A percentile compares a stretch with the other conserved stretches of the same genome.
Evolutionary conservation across 768 basidiomycete genomes (phyloP).

Genomic region (Kwoniella sp.): DNA sequence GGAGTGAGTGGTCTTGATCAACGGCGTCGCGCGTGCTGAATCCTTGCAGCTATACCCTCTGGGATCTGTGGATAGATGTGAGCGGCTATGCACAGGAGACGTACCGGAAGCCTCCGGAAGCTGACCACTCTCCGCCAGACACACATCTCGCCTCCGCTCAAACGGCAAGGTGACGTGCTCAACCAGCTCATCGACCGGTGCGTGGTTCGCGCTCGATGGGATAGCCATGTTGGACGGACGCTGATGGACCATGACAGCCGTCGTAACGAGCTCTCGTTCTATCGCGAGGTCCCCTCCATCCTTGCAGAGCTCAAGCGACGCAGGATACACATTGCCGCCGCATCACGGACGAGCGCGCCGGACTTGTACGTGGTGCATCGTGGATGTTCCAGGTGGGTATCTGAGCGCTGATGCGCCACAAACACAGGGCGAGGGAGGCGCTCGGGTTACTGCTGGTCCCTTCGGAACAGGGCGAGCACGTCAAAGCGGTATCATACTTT

Average conservation of each 20-base stretch:
- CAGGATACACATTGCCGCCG: conserved; percentile 61
- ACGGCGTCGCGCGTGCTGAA: not conserved
- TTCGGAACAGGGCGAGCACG: conserved; percentile 29
- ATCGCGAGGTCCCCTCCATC: conserved; percentile 69
- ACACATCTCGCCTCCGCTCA: conserved; percentile 49
- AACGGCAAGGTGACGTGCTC: conserved; percentile 45
- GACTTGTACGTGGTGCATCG: conserved; percentile 58
- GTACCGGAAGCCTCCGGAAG: not conserved
- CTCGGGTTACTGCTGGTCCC: conserved; percentile 54
- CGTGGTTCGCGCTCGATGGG: too few relatives aligned
- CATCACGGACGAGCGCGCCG: conserved; percentile 67
- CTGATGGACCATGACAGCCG: conserved; percentile 51
- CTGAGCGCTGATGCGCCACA: conserved; percentile 11
- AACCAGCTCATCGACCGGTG: conserved; percentile 49
- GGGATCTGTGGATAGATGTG: conserved; percentile 78
- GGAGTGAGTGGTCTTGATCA: conserved; percentile 56
- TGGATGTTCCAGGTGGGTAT: not conserved
- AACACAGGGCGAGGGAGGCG: conserved; percentile 69
- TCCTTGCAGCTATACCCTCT: conserved; percentile 66
- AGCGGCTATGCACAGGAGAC: not conserved
- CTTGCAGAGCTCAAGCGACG: conserved; percentile 56
- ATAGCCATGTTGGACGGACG: not conserved
- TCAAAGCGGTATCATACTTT: conserved; percentile 50
- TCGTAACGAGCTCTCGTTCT: conserved; percentile 63
- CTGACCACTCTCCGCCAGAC: conserved; percentile 22